These are phyloP conservation scores for Wallacemonas sp. DNA, from an alignment of 208 protist species.

Conservation along the genomic window DNA sequence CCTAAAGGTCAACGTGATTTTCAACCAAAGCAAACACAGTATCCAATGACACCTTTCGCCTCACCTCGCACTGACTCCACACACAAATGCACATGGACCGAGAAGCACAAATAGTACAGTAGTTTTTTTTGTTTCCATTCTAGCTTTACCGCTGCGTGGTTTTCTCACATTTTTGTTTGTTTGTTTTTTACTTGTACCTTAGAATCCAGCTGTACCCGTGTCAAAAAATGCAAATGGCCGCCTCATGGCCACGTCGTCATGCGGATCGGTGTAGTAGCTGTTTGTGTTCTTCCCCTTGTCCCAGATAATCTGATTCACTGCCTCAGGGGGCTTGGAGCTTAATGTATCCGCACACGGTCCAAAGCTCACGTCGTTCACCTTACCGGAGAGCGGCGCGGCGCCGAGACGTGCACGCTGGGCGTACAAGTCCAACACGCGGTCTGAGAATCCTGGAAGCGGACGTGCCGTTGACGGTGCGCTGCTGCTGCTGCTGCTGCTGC, in stretches of 20 bases:
- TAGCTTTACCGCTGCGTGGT: not conserved
- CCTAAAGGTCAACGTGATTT: too few relatives aligned
- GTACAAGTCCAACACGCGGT: not conserved
- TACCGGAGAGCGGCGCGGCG: too few relatives aligned
- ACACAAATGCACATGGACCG: too few relatives aligned
- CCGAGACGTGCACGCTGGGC: too few relatives aligned
- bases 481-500: too few relatives aligned
- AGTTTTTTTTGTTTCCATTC: not conserved
- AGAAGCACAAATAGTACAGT: too few relatives aligned
- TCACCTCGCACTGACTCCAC: too few relatives aligned
- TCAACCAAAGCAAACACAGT: too few relatives aligned
- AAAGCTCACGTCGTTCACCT: not conserved
- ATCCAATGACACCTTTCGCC: too few relatives aligned
- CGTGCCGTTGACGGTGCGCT: not conserved
- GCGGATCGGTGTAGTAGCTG: not conserved
- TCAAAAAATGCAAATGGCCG: slow-evolving; percentile 3
- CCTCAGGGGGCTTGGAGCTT: not conserved
- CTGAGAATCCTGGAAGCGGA: not conserved
- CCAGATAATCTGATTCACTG: not conserved
- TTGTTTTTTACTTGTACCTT: not conserved
- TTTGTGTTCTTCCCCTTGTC: not conserved
- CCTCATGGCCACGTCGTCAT: slow-evolving; percentile 4
- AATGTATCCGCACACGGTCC: not conserved
- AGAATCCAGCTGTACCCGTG: slow-evolving; percentile 10
- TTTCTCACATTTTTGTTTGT: too few relatives aligned